Evolutionary conservation across 2,329 filamentous ascomycete species (phyloP).

Genomic region (Colletotrichum simmondsii): DNA sequence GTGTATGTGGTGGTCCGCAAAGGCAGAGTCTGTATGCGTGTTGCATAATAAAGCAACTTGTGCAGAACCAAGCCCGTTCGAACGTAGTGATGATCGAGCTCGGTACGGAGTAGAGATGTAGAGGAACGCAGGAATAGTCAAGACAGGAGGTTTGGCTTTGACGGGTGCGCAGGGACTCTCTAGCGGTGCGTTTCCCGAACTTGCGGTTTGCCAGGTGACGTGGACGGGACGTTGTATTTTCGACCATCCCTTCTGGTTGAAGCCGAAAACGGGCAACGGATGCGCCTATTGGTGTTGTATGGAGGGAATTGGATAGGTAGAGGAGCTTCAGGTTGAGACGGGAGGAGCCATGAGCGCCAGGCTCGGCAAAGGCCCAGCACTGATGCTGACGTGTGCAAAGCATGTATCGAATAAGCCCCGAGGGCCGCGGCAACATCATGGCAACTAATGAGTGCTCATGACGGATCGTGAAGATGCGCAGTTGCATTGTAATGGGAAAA

Average conservation of each 20-base stretch:
- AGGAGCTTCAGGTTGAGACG: no score
- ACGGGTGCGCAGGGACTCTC: slow-evolving; percentile 17
- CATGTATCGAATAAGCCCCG: background rate
- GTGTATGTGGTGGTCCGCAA: background rate
- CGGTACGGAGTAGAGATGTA: background rate
- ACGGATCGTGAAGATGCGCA: background rate
- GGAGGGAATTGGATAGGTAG: background rate
- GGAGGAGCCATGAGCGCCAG: no score
- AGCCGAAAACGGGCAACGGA: slow-evolving; percentile 1
- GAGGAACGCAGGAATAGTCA: slow-evolving; percentile 6
- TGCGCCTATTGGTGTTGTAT: slow-evolving; percentile 2
- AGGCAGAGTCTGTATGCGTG: background rate
- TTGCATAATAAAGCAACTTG: slow-evolving; percentile 21
- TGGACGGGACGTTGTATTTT: background rate
- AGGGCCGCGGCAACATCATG: background rate
- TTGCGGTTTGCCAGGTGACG: slow-evolving; percentile 9
- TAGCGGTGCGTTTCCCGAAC: background rate
- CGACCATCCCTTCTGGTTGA: background rate
- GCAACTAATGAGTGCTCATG: background rate
- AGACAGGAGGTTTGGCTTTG: slow-evolving; percentile 5
- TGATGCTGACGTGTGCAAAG: background rate
- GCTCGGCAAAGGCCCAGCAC: background rate
- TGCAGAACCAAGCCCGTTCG: slow-evolving; percentile 4
- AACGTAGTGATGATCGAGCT: slow-evolving; percentile 6
- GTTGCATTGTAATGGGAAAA: background rate